These are phyloP conservation scores for Hericium erinaceus DNA, from an alignment of 768 basidiomycete species.

Conservation along the genomic window DNA sequence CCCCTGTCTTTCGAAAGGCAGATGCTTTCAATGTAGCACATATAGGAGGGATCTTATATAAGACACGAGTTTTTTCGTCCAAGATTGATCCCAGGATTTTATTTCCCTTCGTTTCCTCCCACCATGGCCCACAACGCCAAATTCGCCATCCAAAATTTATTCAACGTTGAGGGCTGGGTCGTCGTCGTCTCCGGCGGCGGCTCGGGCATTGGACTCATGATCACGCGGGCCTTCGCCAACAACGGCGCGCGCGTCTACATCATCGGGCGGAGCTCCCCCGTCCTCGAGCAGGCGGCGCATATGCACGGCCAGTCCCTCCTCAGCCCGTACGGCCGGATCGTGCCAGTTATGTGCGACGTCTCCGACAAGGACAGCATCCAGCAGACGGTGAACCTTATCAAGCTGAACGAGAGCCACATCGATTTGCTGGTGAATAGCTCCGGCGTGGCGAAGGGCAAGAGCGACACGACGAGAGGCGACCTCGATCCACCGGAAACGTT, in stretches of 20 bases:
- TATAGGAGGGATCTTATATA: no score
- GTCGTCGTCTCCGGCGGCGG: constrained; percentile 22
- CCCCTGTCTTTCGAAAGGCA: no score
- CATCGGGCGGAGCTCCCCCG: constrained; percentile 25
- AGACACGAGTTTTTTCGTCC: background rate
- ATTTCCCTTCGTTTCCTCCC: background rate
- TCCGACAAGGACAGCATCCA: constrained; percentile 21
- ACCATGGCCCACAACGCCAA: constrained; percentile 11
- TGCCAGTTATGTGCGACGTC: constrained; percentile 20
- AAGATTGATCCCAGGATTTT: no score
- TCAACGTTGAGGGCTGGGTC: constrained; percentile 23
- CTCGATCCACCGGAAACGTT: constrained; percentile 18
- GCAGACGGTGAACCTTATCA: constrained; percentile 17
- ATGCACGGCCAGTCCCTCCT: constrained; percentile 18
- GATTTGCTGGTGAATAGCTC: constrained; percentile 27
- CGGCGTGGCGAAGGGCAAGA: constrained; percentile 18
- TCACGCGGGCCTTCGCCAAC: constrained; percentile 31
- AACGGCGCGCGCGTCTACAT: constrained; percentile 36
- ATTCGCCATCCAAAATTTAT: constrained; percentile 16
- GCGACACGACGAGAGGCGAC: constrained; percentile 20
- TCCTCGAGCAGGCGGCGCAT: constrained; percentile 20
- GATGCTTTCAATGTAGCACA: no score
- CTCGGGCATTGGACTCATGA: constrained; percentile 35
- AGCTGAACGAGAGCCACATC: constrained; percentile 20
- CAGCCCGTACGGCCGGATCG: constrained; percentile 22